Conservation (phyloP, 768 basidiomycete species). For the Pulveroboletus sp. region DNA sequence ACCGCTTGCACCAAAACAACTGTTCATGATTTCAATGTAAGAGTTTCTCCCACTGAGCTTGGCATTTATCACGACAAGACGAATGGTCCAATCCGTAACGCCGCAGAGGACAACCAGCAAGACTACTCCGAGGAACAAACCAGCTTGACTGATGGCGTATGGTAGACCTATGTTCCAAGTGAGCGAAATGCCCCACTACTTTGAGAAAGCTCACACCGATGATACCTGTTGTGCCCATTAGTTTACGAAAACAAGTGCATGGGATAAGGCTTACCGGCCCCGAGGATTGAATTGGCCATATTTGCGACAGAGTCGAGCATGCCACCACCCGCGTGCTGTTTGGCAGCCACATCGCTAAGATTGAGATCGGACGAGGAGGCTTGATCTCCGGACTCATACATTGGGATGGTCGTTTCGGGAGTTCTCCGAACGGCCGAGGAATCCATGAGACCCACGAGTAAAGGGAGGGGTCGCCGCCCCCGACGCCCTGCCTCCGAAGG, state of each 20-base stretch:
- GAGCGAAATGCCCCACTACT: conserved; percentile 1
- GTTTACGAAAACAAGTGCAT: conserved; percentile 9
- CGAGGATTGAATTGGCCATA: conserved; percentile 95
- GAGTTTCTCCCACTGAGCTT: conserved; percentile 90
- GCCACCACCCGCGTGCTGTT: conserved; percentile 63
- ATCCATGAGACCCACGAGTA: conserved; percentile 77
- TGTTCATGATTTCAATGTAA: conserved; percentile 93
- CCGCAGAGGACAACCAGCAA: conserved; percentile 74
- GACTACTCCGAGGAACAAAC: conserved; percentile 83
- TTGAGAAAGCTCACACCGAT: conserved; percentile 47
- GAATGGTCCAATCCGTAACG: conserved; percentile 97
- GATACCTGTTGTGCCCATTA: conserved; percentile 45
- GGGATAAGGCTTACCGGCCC: conserved; percentile 59
- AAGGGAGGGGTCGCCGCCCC: conserved; percentile 59
- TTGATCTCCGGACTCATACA: conserved; percentile 35
- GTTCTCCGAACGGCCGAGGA: conserved; percentile 52
- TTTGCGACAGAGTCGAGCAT: conserved; percentile 79
- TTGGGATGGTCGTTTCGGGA: conserved; percentile 50
- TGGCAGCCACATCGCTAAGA: conserved; percentile 68
- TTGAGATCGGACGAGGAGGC: conserved; percentile 34
- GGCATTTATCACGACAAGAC: conserved; percentile 91
- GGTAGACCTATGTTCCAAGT: conserved; percentile 61
- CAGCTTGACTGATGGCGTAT: conserved; percentile 91
- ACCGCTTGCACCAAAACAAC: conserved; percentile 88
- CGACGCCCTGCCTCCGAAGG: conserved; percentile 33